These are phyloP conservation scores for Zizania palustris DNA, from an alignment of 202 grass and related monocot genomes.

Conservation along the genomic window DNA sequence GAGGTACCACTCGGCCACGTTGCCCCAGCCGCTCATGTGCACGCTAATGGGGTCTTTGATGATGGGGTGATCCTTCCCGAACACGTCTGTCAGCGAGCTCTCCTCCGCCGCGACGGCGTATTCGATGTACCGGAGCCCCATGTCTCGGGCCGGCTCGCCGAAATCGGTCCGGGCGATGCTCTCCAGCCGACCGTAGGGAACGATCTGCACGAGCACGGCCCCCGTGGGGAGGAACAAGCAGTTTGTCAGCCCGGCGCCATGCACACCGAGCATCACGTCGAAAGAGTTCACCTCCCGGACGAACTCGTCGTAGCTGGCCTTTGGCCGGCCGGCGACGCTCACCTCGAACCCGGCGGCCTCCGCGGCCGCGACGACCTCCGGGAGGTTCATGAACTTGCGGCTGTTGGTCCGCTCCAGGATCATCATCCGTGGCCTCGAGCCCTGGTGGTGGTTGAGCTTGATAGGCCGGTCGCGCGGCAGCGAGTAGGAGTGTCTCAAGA, in stretches of 20 bases:
- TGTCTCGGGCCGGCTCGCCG: constrained; percentile 56
- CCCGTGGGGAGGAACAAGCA: constrained; percentile 59
- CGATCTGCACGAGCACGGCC: constrained; percentile 71
- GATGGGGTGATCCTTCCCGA: constrained; percentile 55
- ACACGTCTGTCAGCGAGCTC: constrained; percentile 61
- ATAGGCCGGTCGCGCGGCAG: constrained; percentile 33
- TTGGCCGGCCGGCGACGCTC: constrained; percentile 35
- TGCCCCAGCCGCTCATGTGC: constrained; percentile 57
- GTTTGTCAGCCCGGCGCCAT: constrained; percentile 60
- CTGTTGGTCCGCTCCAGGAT: constrained; percentile 52
- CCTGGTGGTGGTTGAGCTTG: constrained; percentile 3
- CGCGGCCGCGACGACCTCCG: constrained; percentile 37
- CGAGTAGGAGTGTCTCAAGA: constrained; percentile 42
- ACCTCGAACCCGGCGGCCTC: constrained; percentile 52
- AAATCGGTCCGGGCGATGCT: constrained; percentile 53
- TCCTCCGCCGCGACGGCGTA: constrained; percentile 56
- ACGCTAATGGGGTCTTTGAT: constrained; percentile 46
- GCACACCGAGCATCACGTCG: constrained; percentile 54
- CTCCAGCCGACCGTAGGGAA: constrained; percentile 60
- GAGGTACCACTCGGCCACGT: constrained; percentile 62
- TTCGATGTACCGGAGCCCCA: constrained; percentile 62
- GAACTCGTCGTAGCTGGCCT: constrained; percentile 40
- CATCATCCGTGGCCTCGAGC: constrained; percentile 46
- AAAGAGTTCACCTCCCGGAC: constrained; percentile 50
- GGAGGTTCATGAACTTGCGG: constrained; percentile 51